A percentile compares a stretch with the other conserved stretches of the same genome.
Evolutionary conservation across 2,329 filamentous ascomycete genomes (phyloP).

Genomic region (Lasiodiplodia gonubiensis): DNA sequence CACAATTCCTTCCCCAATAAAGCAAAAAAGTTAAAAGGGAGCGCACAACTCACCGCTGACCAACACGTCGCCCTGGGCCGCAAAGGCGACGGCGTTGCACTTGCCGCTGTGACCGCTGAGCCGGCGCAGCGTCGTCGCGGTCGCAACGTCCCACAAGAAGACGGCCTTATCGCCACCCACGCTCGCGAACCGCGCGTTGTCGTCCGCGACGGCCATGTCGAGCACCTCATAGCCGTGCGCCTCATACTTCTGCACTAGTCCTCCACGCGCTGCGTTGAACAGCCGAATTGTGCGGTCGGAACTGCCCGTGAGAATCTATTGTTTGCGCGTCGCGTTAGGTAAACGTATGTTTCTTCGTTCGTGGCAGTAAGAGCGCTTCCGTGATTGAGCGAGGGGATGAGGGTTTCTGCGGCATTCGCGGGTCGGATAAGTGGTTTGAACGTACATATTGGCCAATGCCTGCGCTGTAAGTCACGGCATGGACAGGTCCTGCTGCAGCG

Average conservation of each 20-base stretch:
- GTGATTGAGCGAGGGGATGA: constrained; percentile 5
- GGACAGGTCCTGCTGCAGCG: constrained; percentile 48
- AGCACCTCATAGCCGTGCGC: constrained; percentile 94
- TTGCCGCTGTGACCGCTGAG: constrained; percentile 75
- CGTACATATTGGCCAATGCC: constrained; percentile 54
- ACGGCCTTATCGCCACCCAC: constrained; percentile 87
- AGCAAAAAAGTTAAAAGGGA: not conserved
- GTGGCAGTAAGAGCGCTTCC: not conserved
- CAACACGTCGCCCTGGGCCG: constrained; percentile 75
- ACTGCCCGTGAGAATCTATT: constrained; percentile 75
- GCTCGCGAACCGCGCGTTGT: constrained; percentile 87
- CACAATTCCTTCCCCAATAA: not conserved
- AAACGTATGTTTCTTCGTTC: too few species aligned
- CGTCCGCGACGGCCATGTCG: constrained; percentile 71
- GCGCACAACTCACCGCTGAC: constrained; percentile 57
- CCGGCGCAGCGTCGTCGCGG: constrained; percentile 75
- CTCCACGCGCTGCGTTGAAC: constrained; percentile 73
- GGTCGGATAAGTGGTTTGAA: constrained; percentile 6
- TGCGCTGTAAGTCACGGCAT: constrained; percentile 58
- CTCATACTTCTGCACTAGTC: constrained; percentile 83
- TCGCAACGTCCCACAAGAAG: constrained; percentile 93
- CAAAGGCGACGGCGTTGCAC: constrained; percentile 81
- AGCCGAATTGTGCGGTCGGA: constrained; percentile 85
- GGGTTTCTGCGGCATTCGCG: not conserved
- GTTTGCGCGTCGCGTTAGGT: not conserved